Evolutionary conservation across 257 asterid species (phyloP).

Genomic region (Marsdenia floribunda): DNA sequence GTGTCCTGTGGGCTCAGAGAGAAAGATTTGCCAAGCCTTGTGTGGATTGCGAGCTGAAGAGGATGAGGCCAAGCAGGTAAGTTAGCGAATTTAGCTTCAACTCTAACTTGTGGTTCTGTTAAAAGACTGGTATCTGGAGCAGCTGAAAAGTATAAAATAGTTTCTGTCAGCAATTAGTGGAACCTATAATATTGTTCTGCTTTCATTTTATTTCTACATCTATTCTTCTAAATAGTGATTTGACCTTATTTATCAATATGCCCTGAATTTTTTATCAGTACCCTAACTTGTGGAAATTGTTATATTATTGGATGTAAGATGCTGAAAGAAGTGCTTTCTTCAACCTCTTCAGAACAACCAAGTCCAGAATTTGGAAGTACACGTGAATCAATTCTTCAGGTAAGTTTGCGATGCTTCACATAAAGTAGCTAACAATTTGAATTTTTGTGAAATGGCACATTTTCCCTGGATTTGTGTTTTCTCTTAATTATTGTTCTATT

Average conservation of each 20-base stretch:
- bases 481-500: neutral
- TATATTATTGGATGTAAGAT: conserved; percentile 36
- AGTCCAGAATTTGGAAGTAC: conserved; percentile 60
- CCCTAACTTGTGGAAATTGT: conserved; percentile 13
- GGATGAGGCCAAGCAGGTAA: conserved; percentile 82
- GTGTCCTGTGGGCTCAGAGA: conserved; percentile 56
- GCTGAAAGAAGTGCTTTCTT: conserved; percentile 67
- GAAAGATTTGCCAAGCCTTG: conserved; percentile 72
- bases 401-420: conserved; percentile 14
- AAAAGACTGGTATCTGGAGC: conserved; percentile 3
- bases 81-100: conserved; percentile 10
- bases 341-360: conserved; percentile 48
- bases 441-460: neutral
- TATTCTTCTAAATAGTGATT: neutral
- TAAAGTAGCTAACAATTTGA: neutral
- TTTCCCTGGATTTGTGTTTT: conserved; percentile 4
- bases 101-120: conserved; percentile 7
- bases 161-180: neutral
- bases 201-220: neutral
- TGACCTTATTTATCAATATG: neutral
- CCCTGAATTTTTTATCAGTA: neutral
- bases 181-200: conserved; percentile 6
- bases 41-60: conserved; percentile 64
- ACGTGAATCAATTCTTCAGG: conserved; percentile 86
- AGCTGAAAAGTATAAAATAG: neutral